These are phyloP conservation scores for Didymella keratinophila DNA, from an alignment of 2,329 filamentous ascomycete genomes.

Conservation along the genomic window DNA sequence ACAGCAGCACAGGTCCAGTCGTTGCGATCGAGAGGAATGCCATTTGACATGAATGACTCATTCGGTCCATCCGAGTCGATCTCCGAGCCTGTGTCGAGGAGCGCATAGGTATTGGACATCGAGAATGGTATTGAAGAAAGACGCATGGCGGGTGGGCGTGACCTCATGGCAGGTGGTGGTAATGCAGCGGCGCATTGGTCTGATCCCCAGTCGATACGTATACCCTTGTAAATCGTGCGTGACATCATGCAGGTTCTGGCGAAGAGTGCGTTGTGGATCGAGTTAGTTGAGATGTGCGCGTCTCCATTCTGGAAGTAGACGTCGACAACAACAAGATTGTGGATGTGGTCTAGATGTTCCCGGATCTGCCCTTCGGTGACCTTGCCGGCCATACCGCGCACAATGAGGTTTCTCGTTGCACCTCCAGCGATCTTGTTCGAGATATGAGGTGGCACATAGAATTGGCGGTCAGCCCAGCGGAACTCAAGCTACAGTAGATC, in stretches of 20 bases:
- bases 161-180: slow-evolving; percentile 36
- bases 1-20: slow-evolving; percentile 33
- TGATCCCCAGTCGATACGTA: slow-evolving; percentile 72
- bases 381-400: slow-evolving; percentile 64
- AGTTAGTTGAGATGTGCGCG: slow-evolving; percentile 77
- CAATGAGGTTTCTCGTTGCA: slow-evolving; percentile 76
- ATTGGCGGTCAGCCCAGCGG: slow-evolving; percentile 76
- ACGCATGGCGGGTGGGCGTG: slow-evolving; percentile 14
- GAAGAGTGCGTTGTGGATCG: slow-evolving; percentile 76
- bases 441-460: slow-evolving; percentile 68
- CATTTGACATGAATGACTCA: slow-evolving; percentile 32
- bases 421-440: slow-evolving; percentile 69
- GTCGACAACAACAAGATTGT: slow-evolving; percentile 76
- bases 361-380: slow-evolving; percentile 71
- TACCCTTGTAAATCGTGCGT: slow-evolving; percentile 71
- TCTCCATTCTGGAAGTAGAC: slow-evolving; percentile 66
- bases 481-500: slow-evolving; percentile 65
- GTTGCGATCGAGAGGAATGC: slow-evolving; percentile 28
- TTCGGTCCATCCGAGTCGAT: slow-evolving; percentile 38
- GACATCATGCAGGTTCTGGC: slow-evolving; percentile 80
- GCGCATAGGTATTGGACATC: slow-evolving; percentile 43
- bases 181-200: slow-evolving; percentile 76
- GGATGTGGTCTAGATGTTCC: slow-evolving; percentile 81
- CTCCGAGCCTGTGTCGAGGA: slow-evolving; percentile 40
- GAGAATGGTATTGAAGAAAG: slow-evolving; percentile 29